Conservation (phyloP, 1,139 yeast species). For the Nakaseomyces nivariensis region DNA sequence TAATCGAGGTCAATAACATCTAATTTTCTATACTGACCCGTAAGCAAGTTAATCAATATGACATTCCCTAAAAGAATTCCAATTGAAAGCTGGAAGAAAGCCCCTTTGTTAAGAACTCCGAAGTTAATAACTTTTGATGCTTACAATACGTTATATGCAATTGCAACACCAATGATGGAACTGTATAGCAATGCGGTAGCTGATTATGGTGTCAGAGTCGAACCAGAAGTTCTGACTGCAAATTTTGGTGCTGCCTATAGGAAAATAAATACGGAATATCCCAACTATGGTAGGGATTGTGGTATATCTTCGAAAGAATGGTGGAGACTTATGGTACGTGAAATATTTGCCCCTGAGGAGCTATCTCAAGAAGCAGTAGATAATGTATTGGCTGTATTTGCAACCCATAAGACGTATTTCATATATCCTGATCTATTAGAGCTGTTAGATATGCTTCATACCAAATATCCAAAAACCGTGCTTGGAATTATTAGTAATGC, state of each 20-base stretch:
- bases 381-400: conserved; percentile 39
- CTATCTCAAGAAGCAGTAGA: conserved; percentile 27
- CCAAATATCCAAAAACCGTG: conserved; percentile 29
- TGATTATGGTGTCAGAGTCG: conserved; percentile 36
- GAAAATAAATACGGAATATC: conserved; percentile 32
- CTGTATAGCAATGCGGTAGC: conserved; percentile 43
- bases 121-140: conserved; percentile 54
- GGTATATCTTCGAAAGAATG: conserved; percentile 37
- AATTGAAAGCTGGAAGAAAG: conserved; percentile 2
- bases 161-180: conserved; percentile 42
- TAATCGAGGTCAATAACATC: too few species aligned
- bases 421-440: conserved; percentile 47
- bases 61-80: conserved; percentile 14
- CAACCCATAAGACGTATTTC: conserved; percentile 42
- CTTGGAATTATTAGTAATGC: conserved; percentile 50
- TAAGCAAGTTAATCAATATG: conserved; percentile 4
- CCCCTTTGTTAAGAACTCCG: conserved; percentile 29
- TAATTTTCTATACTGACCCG: too few species aligned
- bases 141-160: conserved; percentile 54
- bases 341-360: conserved; percentile 32
- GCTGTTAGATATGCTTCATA: conserved; percentile 33
- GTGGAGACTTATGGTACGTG: conserved; percentile 48
- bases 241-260: conserved; percentile 29
- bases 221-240: conserved; percentile 26
- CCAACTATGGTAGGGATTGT: conserved; percentile 49